A percentile compares a stretch with the other conserved stretches of the same genome.
These are phyloP conservation scores for Medakamo hakoo DNA, from an alignment of 139 green algal genomes.

Conservation along the genomic window DNA sequence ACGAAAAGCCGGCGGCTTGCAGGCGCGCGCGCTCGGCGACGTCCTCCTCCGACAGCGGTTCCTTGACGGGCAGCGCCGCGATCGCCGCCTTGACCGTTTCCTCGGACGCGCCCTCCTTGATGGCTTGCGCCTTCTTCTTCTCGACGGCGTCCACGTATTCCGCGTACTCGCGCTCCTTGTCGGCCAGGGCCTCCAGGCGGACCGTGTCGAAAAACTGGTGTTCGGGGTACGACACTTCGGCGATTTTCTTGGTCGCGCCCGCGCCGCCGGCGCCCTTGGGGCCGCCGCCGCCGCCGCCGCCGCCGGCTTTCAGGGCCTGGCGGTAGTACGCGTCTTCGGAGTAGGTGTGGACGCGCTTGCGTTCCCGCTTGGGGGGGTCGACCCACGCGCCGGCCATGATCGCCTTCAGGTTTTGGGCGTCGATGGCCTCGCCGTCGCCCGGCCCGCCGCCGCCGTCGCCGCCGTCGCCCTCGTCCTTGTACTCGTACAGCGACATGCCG, in stretches of 20 bases:
- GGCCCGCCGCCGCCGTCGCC: background rate
- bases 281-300: background rate
- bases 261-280: conserved; percentile 21
- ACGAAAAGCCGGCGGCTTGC: conserved; percentile 63
- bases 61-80: conserved; percentile 48
- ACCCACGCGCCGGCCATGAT: conserved; percentile 66
- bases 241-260: conserved; percentile 78
- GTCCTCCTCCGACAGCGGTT: conserved; percentile 82
- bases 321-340: conserved; percentile 64
- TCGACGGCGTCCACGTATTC: conserved; percentile 37
- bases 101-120: conserved; percentile 44
- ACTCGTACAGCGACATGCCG: conserved; percentile 70
- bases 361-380: conserved; percentile 86
- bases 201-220: conserved; percentile 94
- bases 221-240: conserved; percentile 49
- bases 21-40: conserved; percentile 28
- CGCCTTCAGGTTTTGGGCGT: background rate
- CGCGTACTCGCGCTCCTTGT: conserved; percentile 70
- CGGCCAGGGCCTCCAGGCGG: conserved; percentile 68
- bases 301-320: conserved; percentile 19
- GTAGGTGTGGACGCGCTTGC: conserved; percentile 83
- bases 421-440: background rate
- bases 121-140: conserved; percentile 27
- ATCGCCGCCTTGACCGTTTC: conserved; percentile 36
- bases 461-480: conserved; percentile 29